Base-by-base conservation (phyloP, 2,329 filamentous ascomycete species). In the Verruconis gallopava region DNA sequence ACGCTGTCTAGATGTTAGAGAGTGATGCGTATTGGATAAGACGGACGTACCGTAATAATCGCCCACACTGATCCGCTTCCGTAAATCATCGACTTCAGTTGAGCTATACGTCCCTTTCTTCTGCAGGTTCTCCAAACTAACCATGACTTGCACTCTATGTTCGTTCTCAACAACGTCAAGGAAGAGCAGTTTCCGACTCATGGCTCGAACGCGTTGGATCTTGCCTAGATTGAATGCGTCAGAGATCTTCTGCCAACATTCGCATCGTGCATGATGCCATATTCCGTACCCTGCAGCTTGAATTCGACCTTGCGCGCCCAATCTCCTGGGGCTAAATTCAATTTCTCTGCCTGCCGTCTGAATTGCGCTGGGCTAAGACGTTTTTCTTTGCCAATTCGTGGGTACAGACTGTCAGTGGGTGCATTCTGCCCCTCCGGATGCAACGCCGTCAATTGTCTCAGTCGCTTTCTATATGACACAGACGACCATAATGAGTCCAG, bases 111-210 rank as follows among this genome's bases (percentile, higher is more conserved):
- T 21, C 14, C 21, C 41, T 4, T 22, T 38, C n/a, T 38, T 37
- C 21, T 45, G 15, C 18, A 45, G 21, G 12, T 15, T 15, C 4
- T 21, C 33, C 13, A 79, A 69, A 60, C 83, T 82, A 59, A 82
- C 72, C 65, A 93, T 77, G 47, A 79, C 71, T 62, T 98, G 91
- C 22, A 93, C 61, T 48, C 71, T 74, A 50, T 76, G 64, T 44
- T 78, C 80, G 55, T 85, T 77, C 57, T 85, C 77, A 50, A 77
- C 68, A 38, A 96, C 65, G 61, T 91, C 82, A 50, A 95, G 60
- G 60, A 98, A 98, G 48, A 85, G 68, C 51, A 98, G 76, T 61
- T 82, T 85, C 51, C 75, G 79, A 50, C 88, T 79, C 42, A 77
- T 72, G 37, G 74, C 68, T 47, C 85, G 81, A 55, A 40, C 18